Percentiles rank a stretch among this genome's conserved stretches.
phyloP scores from a whole-genome alignment of 2,329 filamentous ascomycete species.

The Tricladium varicosporioides region DNA sequence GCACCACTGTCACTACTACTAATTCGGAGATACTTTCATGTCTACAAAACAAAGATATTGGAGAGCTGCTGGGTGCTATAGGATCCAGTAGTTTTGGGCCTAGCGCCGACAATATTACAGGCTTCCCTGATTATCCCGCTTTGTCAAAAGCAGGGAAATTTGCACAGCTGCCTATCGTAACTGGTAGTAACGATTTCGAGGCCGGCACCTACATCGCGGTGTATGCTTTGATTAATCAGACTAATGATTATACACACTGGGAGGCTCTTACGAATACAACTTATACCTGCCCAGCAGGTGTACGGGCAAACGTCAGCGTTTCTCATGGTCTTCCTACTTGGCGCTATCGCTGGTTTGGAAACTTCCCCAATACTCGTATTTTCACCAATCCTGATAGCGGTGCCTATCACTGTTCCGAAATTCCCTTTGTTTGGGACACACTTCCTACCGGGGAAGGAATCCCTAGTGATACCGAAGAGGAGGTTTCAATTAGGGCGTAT shows the following conservation, averaged over 20 bases:
- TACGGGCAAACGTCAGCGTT: slow-evolving; percentile 18
- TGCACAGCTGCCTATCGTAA: slow-evolving; percentile 15
- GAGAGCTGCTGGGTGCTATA: slow-evolving; percentile 1
- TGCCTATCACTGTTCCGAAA: slow-evolving; percentile 33
- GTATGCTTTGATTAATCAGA: slow-evolving; percentile 14
- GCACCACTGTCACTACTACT: slow-evolving; percentile 11
- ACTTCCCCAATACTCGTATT: slow-evolving; percentile 32
- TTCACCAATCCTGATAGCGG: slow-evolving; percentile 23
- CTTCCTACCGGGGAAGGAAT: slow-evolving; percentile 7
- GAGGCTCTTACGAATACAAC: slow-evolving; percentile 9
- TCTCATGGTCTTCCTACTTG: slow-evolving; percentile 29
- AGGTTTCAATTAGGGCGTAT: slow-evolving; percentile 28
- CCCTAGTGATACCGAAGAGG: slow-evolving; percentile 15
- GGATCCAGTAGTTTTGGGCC: slow-evolving; percentile 15
- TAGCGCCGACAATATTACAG: slow-evolving; percentile 16
- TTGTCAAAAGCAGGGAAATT: slow-evolving; percentile 12
- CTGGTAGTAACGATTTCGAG: slow-evolving; percentile 30
- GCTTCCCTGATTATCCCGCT: slow-evolving; percentile 17
- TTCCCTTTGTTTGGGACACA: slow-evolving; percentile 12
- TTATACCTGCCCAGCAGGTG: slow-evolving; percentile 32
- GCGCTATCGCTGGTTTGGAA: slow-evolving; percentile 34
- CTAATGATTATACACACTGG: background rate
- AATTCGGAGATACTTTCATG: slow-evolving; percentile 14
- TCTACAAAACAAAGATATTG: slow-evolving; percentile 11
- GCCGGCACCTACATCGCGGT: slow-evolving; percentile 9